These are phyloP conservation scores for Trifolium subterraneum DNA, from an alignment of 306 rosid genomes.

Conservation along the genomic window DNA sequence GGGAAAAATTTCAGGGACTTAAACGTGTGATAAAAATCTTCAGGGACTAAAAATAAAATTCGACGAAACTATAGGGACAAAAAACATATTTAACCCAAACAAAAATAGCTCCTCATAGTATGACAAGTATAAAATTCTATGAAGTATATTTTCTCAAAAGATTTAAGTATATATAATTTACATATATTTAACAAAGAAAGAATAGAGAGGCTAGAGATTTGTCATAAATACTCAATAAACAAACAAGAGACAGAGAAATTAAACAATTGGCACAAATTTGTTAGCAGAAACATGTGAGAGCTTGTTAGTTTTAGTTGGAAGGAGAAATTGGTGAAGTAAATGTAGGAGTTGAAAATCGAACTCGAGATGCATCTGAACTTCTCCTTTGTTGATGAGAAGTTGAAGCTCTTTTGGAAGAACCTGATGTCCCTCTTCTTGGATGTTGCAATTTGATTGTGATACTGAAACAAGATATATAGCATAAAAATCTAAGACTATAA, in stretches of 20 bases:
- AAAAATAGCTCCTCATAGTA: too few species aligned
- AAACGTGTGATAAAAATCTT: too few species aligned
- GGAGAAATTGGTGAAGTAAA: slow-evolving; percentile 52
- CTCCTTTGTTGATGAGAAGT: slow-evolving; percentile 48
- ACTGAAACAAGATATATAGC: slow-evolving; percentile 46
- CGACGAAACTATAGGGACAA: too few species aligned
- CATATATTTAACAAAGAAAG: background rate
- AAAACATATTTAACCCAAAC: too few species aligned
- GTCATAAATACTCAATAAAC: background rate
- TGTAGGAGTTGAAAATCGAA: slow-evolving; percentile 46
- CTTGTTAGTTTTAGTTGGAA: slow-evolving; percentile 10
- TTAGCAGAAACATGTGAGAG: background rate
- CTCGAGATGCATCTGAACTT: slow-evolving; percentile 55
- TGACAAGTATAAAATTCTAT: too few species aligned
- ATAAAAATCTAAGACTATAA: background rate
- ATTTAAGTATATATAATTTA: background rate
- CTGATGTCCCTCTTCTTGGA: slow-evolving; percentile 60
- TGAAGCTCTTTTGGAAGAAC: slow-evolving; percentile 50
- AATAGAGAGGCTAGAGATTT: background rate
- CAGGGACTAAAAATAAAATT: too few species aligned
- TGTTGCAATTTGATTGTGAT: slow-evolving; percentile 63
- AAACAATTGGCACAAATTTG: background rate
- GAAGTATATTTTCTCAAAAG: background rate
- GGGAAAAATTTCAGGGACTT: too few species aligned
- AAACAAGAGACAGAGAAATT: background rate